A percentile compares a stretch with the other conserved stretches of the same genome.
phyloP scores from a whole-genome alignment of 1,284 basidiomycete species.

The Cutaneotrichosporon dermatis region DNA sequence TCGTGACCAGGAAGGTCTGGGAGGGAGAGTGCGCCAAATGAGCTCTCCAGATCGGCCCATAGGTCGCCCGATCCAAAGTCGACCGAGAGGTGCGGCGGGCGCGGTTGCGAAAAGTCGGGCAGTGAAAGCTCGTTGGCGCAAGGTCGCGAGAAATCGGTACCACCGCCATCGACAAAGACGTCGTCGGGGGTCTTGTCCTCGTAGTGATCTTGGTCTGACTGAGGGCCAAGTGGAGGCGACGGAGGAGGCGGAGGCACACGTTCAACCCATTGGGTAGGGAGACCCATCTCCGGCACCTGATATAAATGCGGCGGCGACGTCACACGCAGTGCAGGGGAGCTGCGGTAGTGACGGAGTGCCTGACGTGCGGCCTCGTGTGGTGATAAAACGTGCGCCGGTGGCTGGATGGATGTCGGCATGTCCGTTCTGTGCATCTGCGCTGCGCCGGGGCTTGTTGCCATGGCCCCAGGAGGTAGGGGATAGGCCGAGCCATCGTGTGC shows the following conservation, averaged over 20 bases:
- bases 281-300: neutral
- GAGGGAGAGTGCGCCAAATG: neutral
- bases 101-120: neutral
- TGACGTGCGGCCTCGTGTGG: neutral
- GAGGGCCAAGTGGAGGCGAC: neutral
- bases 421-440: neutral
- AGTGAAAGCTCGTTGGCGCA: neutral
- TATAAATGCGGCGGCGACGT: neutral
- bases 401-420: neutral
- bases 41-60: neutral
- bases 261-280: neutral
- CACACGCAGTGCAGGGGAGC: conserved; percentile 1
- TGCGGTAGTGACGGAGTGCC: conserved; percentile 4
- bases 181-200: neutral
- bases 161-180: neutral
- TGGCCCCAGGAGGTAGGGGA: neutral
- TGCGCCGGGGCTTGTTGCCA: neutral
- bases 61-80: conserved; percentile 2
- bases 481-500: neutral
- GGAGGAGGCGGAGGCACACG: neutral
- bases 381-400: neutral
- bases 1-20: neutral
- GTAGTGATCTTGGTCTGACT: neutral
- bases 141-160: neutral
- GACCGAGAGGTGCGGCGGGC: neutral